Evolutionary conservation across 2,329 filamentous ascomycete genomes (phyloP).

Genomic region (Anthostomella pinea): DNA sequence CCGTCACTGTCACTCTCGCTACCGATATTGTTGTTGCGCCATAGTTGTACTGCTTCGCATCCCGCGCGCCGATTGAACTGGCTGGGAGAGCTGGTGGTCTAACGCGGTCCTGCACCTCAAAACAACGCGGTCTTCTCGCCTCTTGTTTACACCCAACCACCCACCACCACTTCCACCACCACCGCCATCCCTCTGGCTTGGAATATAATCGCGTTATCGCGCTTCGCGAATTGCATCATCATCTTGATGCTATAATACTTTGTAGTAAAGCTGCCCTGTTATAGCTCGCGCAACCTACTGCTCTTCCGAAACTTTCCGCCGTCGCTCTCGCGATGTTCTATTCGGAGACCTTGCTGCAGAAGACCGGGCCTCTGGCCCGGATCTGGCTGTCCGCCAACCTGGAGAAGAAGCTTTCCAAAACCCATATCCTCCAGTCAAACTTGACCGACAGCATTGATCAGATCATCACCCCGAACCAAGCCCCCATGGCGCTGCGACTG

Average conservation of each 20-base stretch:
- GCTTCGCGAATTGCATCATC: constrained; percentile 4
- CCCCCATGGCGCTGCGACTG: constrained; percentile 89
- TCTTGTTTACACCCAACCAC: constrained; percentile 25
- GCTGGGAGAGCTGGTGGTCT: constrained; percentile 17
- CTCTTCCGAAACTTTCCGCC: constrained; percentile 16
- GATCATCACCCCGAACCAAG: constrained; percentile 89
- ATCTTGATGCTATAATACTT: constrained; percentile 20
- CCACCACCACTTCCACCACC: constrained; percentile 14
- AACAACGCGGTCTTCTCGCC: constrained; percentile 25
- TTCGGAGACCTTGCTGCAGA: constrained; percentile 90
- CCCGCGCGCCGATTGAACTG: constrained; percentile 15
- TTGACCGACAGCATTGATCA: constrained; percentile 92
- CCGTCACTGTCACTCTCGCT: constrained; percentile 5
- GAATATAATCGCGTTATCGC: constrained; percentile 17
- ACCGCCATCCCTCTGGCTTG: no score
- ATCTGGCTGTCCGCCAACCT: constrained; percentile 98
- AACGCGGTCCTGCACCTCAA: constrained; percentile 27
- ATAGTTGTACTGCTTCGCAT: no score
- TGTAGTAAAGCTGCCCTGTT: constrained; percentile 13
- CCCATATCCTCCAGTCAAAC: constrained; percentile 90
- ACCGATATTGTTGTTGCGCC: constrained; percentile 7
- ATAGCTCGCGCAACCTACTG: constrained; percentile 14
- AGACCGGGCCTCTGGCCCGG: constrained; percentile 93
- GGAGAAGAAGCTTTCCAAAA: constrained; percentile 97
- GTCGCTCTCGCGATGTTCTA: constrained; percentile 77